phyloP scores from a whole-genome alignment of 169 alveolate species.

The Plasmodium cynomolgi region DNA sequence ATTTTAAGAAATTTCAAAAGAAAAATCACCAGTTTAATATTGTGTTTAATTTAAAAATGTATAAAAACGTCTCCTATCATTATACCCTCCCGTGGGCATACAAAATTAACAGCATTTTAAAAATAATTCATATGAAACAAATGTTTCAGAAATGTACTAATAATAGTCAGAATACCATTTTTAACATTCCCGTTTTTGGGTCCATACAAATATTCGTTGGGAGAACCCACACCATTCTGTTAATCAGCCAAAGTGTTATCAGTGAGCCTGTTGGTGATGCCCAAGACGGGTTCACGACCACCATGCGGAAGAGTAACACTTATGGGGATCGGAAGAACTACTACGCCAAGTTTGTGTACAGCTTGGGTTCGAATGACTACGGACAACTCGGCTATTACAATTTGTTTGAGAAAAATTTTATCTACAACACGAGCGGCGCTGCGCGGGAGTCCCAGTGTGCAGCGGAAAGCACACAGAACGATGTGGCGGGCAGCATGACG shows the following conservation, averaged over 20 bases:
- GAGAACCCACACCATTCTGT: conserved; percentile 58
- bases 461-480: neutral
- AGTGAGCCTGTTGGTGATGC: neutral
- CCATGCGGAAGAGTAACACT: neutral
- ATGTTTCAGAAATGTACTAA: conserved; percentile 46
- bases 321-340: conserved; percentile 7
- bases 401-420: conserved; percentile 42
- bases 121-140: conserved; percentile 70
- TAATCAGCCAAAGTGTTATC: conserved; percentile 26
- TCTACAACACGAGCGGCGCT: neutral
- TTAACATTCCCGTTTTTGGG: conserved; percentile 63
- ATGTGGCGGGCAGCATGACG: neutral
- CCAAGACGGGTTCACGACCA: neutral
- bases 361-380: conserved; percentile 95
- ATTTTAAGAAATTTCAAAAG: conserved; percentile 59
- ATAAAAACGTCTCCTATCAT: conserved; percentile 61
- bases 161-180: conserved; percentile 10
- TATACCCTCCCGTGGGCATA: conserved; percentile 76
- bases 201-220: conserved; percentile 73
- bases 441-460: neutral
- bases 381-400: conserved; percentile 93
- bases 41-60: conserved; percentile 65
- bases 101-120: conserved; percentile 49
- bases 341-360: conserved; percentile 82
- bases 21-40: conserved; percentile 75